phyloP scores from a whole-genome alignment of 192 early-diverging fungal species.

The Jimgerdemannia flammicorona region DNA sequence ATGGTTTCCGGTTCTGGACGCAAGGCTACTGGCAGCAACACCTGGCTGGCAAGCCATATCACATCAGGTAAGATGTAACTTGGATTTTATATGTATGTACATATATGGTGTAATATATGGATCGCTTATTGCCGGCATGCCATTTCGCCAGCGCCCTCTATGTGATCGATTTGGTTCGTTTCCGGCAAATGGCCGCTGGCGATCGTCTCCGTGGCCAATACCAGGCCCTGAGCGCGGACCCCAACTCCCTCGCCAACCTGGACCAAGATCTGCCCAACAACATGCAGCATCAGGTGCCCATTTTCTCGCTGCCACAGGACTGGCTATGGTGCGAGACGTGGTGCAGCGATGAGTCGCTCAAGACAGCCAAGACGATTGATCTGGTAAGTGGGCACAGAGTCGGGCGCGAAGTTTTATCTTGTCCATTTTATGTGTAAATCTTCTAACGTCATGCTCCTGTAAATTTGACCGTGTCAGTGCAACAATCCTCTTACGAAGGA shows the following conservation, averaged over 20 bases:
- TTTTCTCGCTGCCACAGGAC: slow-evolving; percentile 90
- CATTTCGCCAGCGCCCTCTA: slow-evolving; percentile 70
- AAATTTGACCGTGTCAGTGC: slow-evolving; percentile 51
- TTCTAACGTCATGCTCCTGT: background rate
- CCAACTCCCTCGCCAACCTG: slow-evolving; percentile 87
- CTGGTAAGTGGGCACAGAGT: slow-evolving; percentile 53
- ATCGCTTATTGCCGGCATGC: background rate
- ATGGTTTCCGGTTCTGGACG: slow-evolving; percentile 98
- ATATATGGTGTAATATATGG: background rate
- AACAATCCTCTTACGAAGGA: slow-evolving; percentile 99
- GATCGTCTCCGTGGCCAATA: slow-evolving; percentile 92
- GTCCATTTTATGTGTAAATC: background rate
- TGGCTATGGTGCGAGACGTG: slow-evolving; percentile 99
- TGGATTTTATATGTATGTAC: slow-evolving; percentile 4
- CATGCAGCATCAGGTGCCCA: slow-evolving; percentile 89
- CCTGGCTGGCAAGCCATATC: slow-evolving; percentile 85
- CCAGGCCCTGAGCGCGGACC: slow-evolving; percentile 85
- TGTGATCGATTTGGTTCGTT: slow-evolving; percentile 90
- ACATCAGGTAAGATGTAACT: slow-evolving; percentile 57
- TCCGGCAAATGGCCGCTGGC: slow-evolving; percentile 91
- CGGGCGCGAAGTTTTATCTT: too few relatives aligned
- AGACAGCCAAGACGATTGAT: slow-evolving; percentile 95
- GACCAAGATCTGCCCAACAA: slow-evolving; percentile 99
- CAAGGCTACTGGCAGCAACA: slow-evolving; percentile 93
- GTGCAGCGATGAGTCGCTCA: slow-evolving; percentile 84